phyloP scores from a whole-genome alignment of 176 grass and related monocot genomes.

The Alopecurus myosuroides region DNA sequence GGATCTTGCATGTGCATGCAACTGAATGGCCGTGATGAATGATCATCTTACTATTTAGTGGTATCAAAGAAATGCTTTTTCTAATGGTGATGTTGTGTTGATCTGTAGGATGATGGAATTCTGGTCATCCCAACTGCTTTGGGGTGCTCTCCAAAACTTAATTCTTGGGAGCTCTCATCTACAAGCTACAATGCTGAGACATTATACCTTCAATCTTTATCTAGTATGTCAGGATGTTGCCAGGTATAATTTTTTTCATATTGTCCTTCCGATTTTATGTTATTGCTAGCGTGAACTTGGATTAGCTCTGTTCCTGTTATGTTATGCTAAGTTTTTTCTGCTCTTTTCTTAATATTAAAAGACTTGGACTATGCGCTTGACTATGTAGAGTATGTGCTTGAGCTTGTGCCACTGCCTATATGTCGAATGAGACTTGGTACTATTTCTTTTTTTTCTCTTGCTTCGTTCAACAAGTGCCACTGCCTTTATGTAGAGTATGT shows the following conservation, averaged over 20 bases:
- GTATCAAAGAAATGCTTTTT: neutral
- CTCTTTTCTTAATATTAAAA: too few species aligned
- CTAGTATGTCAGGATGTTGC: slow-evolving; percentile 96
- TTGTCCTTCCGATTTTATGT: neutral
- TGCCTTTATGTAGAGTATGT: too few species aligned
- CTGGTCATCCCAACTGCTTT: slow-evolving; percentile 80
- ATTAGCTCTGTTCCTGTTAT: too few species aligned
- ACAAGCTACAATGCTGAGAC: slow-evolving; percentile 56
- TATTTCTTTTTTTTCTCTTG: too few species aligned
- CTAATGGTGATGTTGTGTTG: slow-evolving; percentile 24
- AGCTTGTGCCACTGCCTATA: too few species aligned
- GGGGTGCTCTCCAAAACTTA: slow-evolving; percentile 89
- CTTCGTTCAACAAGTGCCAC: too few species aligned
- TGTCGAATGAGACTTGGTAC: too few species aligned
- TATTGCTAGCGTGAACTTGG: too few species aligned
- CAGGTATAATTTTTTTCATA: slow-evolving; percentile 59
- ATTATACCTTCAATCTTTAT: slow-evolving; percentile 62
- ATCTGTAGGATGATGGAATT: slow-evolving; percentile 93
- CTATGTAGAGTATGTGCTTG: too few species aligned
- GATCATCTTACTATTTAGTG: neutral
- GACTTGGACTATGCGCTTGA: too few species aligned
- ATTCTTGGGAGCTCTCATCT: slow-evolving; percentile 67
- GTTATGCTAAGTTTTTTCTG: too few species aligned
- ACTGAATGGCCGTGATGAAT: slow-evolving; percentile 6
- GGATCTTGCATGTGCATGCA: neutral